Conservation (phyloP, 1,284 basidiomycete species). For the Leccinum colubrinum region DNA sequence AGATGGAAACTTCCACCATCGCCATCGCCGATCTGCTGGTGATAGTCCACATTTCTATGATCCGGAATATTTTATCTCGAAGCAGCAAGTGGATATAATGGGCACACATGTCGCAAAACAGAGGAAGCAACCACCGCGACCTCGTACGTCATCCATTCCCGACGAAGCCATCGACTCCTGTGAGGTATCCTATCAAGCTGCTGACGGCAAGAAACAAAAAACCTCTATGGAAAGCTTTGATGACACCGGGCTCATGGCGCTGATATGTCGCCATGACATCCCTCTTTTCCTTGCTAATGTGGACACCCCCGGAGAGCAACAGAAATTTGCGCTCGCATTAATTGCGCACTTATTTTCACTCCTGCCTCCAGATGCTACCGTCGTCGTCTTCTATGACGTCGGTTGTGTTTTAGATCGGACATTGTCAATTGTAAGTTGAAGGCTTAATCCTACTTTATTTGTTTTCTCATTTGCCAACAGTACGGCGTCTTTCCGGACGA, state of each 20-base stretch:
- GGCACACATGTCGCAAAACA: neutral
- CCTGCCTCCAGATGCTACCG: neutral
- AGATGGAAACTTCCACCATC: constrained; percentile 5
- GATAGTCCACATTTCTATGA: neutral
- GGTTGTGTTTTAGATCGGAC: constrained; percentile 2
- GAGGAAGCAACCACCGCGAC: neutral
- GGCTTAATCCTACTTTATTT: too few species aligned
- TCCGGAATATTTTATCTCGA: constrained; percentile 4
- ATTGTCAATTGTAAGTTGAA: neutral
- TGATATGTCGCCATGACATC: constrained; percentile 3
- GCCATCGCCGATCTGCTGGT: neutral
- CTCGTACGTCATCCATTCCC: neutral
- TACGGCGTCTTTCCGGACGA: neutral
- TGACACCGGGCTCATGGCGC: constrained; percentile 1
- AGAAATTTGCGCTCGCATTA: constrained; percentile 1
- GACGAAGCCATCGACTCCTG: constrained; percentile 2
- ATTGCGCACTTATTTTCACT: constrained; percentile 1
- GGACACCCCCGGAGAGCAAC: constrained; percentile 3
- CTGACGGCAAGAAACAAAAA: constrained; percentile 3
- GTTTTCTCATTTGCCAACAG: neutral
- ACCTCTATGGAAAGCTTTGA: neutral
- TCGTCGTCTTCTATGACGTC: constrained; percentile 1
- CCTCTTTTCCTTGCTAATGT: constrained; percentile 2
- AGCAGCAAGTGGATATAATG: constrained; percentile 1
- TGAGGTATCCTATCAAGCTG: constrained; percentile 2